Percentiles rank a stretch among this genome's conserved stretches.
Evolutionary conservation across 306 rosid species (phyloP).

Genomic region (Oxytropis ochrocephala): DNA sequence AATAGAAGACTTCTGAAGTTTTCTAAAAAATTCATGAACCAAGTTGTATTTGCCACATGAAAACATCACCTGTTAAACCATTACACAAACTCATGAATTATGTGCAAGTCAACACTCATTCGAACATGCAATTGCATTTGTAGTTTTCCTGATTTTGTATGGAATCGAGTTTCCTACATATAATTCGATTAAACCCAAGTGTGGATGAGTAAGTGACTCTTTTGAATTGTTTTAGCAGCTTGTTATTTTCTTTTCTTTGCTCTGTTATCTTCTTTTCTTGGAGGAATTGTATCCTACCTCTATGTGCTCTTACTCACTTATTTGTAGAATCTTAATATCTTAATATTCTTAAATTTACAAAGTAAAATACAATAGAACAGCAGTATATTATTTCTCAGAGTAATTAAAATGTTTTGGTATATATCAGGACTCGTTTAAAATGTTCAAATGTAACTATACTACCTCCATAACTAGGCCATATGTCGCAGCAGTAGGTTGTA

Average conservation of each 20-base stretch:
- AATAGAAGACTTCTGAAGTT: conserved; percentile 63
- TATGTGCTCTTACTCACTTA: background rate
- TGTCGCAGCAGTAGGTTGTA: conserved; percentile 56
- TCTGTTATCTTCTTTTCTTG: background rate
- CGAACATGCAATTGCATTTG: background rate
- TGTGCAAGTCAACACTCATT: conserved; percentile 8
- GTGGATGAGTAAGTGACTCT: background rate
- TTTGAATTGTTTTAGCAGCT: background rate
- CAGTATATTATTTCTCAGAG: background rate
- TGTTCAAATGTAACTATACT: conserved; percentile 13
- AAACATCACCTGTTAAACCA: conserved; percentile 75
- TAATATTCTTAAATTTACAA: conserved; percentile 2
- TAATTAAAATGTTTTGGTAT: background rate
- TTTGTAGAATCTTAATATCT: conserved; percentile 6
- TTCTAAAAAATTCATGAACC: conserved; percentile 92
- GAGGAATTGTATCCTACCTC: conserved; percentile 8
- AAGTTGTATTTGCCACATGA: conserved; percentile 86
- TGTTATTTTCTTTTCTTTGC: background rate
- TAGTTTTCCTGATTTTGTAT: conserved; percentile 8
- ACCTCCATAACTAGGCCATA: conserved; percentile 98
- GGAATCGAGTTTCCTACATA: background rate
- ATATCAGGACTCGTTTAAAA: background rate
- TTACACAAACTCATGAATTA: conserved; percentile 14
- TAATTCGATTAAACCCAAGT: background rate
- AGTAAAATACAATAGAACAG: background rate